These are phyloP conservation scores for Clitoria ternatea DNA, from an alignment of 306 rosid species.

Conservation along the genomic window DNA sequence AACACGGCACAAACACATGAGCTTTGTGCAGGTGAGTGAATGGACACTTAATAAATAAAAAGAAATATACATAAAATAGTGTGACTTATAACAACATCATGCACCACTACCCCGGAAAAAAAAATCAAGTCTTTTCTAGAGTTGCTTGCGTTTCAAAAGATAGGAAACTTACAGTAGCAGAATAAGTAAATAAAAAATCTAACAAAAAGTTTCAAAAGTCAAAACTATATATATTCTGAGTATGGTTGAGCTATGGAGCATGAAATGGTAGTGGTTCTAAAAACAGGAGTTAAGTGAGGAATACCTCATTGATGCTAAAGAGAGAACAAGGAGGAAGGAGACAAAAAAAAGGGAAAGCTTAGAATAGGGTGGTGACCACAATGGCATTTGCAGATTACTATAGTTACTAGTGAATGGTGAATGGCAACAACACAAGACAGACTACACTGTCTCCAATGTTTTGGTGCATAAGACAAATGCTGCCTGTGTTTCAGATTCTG, in stretches of 20 bases:
- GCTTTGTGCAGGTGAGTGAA: slow-evolving; percentile 13
- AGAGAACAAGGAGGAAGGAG: too few relatives aligned
- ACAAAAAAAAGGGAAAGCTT: too few relatives aligned
- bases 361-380: not conserved
- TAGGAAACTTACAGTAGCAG: not conserved
- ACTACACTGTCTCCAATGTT: slow-evolving; percentile 11
- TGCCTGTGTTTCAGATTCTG: not conserved
- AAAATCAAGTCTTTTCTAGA: too few relatives aligned
- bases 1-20: slow-evolving; percentile 57
- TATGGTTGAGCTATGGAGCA: not conserved
- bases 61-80: not conserved
- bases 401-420: not conserved
- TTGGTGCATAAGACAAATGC: not conserved
- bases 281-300: not conserved
- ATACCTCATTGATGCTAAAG: not conserved
- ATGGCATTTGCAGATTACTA: not conserved
- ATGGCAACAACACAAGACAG: not conserved
- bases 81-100: not conserved
- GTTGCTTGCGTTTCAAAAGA: too few relatives aligned
- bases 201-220: not conserved
- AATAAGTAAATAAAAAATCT: not conserved
- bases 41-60: not conserved
- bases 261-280: not conserved
- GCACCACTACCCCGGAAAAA: not conserved
- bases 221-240: not conserved